A percentile compares a stretch with the other conserved stretches of the same genome.
Conservation (phyloP, 2,329 filamentous ascomycete genomes). For the Fusarium sp. region DNA sequence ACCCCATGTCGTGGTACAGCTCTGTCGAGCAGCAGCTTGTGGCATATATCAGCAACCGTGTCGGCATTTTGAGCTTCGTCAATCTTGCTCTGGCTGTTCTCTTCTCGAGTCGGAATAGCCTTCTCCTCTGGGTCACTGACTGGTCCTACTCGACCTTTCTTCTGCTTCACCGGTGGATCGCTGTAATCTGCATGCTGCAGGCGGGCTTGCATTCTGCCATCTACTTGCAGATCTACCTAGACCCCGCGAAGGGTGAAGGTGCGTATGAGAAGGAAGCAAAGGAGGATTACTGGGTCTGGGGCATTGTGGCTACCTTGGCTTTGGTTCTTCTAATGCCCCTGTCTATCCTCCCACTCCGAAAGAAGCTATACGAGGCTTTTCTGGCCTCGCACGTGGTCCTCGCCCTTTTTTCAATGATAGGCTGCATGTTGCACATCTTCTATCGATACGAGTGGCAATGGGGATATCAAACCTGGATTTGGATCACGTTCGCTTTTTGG, state of each 20-base stretch:
- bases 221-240: slow-evolving; percentile 53
- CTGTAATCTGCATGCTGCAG: slow-evolving; percentile 59
- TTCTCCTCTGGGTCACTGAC: slow-evolving; percentile 62
- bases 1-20: background rate
- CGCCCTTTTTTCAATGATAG: background rate
- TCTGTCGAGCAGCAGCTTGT: background rate
- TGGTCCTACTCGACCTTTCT: slow-evolving; percentile 64
- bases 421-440: background rate
- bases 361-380: background rate
- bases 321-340: slow-evolving; percentile 50
- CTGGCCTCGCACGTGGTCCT: background rate
- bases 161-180: slow-evolving; percentile 64
- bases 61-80: slow-evolving; percentile 57
- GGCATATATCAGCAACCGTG: slow-evolving; percentile 50
- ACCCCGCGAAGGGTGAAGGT: slow-evolving; percentile 1
- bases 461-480: slow-evolving; percentile 2
- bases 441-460: slow-evolving; percentile 5
- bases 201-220: slow-evolving; percentile 61
- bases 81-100: slow-evolving; percentile 59
- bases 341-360: slow-evolving; percentile 46
- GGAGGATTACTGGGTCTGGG: slow-evolving; percentile 59
- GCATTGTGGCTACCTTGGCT: slow-evolving; percentile 56
- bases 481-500: slow-evolving; percentile 2
- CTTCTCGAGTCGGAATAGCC: slow-evolving; percentile 61
- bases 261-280: slow-evolving; percentile 48